Conservation (phyloP, 768 basidiomycete genomes). For the Suillus paluster region DNA sequence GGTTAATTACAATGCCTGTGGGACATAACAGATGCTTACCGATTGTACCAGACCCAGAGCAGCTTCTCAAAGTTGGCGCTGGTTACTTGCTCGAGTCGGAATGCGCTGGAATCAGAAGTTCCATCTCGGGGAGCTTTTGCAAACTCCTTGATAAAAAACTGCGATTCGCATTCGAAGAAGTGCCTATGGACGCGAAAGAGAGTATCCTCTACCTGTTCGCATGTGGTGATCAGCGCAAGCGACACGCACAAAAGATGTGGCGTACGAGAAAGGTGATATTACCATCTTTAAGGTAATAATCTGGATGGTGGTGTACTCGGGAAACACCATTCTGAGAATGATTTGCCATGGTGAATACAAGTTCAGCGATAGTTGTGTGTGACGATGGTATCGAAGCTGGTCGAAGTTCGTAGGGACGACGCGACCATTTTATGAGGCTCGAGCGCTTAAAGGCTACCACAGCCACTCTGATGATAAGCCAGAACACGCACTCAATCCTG, state of each 20-base stretch:
- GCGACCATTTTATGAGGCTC: background rate
- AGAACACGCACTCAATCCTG: too few species aligned
- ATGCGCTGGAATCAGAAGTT: constrained; percentile 1
- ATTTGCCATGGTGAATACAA: background rate
- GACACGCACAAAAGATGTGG: background rate
- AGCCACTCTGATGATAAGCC: background rate
- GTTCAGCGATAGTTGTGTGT: background rate
- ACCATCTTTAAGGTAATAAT: background rate
- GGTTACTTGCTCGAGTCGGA: constrained; percentile 28
- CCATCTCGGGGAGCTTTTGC: constrained; percentile 1
- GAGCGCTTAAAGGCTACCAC: background rate
- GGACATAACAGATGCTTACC: constrained; percentile 35
- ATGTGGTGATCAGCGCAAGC: background rate
- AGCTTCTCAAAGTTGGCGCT: constrained; percentile 47
- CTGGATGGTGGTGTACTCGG: background rate
- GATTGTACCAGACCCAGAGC: constrained; percentile 61
- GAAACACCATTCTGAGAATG: background rate
- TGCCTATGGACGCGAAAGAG: background rate
- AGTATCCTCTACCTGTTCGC: background rate
- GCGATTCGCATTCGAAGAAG: constrained; percentile 38
- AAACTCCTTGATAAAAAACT: constrained; percentile 31
- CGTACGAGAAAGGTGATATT: background rate
- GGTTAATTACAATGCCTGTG: background rate
- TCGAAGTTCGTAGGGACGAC: background rate
- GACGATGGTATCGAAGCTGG: background rate